phyloP scores from a whole-genome alignment of 768 basidiomycete genomes.

The Leucocoprinus sp. region DNA sequence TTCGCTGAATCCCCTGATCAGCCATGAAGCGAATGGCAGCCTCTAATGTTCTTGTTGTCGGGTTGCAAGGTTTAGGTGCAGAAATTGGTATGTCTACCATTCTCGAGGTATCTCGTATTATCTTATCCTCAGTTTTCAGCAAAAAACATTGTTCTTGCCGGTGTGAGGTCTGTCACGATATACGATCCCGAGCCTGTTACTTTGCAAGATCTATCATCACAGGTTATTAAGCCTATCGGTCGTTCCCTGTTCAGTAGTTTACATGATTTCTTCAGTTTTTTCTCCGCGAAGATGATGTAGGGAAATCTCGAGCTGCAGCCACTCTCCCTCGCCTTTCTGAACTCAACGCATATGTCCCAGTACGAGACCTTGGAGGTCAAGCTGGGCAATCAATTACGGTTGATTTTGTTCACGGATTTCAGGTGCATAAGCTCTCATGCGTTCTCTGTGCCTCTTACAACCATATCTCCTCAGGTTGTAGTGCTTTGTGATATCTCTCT shows the following conservation, averaged over 20 bases:
- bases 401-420: slow-evolving; percentile 81
- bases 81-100: slow-evolving; percentile 64
- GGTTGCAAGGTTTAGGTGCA: slow-evolving; percentile 85
- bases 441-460: slow-evolving; percentile 6
- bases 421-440: slow-evolving; percentile 41
- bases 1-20: slow-evolving; percentile 26
- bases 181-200: slow-evolving; percentile 88
- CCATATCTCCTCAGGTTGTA: slow-evolving; percentile 51
- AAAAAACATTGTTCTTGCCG: slow-evolving; percentile 91
- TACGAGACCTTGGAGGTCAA: slow-evolving; percentile 74
- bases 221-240: slow-evolving; percentile 45
- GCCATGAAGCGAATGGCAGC: slow-evolving; percentile 99
- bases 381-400: slow-evolving; percentile 71
- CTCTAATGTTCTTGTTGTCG: slow-evolving; percentile 91
- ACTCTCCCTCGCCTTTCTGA: slow-evolving; percentile 87
- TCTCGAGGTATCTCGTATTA: slow-evolving; percentile 1
- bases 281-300: slow-evolving; percentile 79
- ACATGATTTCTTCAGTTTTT: slow-evolving; percentile 61
- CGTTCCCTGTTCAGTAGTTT: not conserved
- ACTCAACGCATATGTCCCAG: slow-evolving; percentile 93
- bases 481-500: slow-evolving; percentile 77
- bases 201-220: slow-evolving; percentile 87
- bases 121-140: slow-evolving; percentile 37
- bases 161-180: slow-evolving; percentile 94
- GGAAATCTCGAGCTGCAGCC: slow-evolving; percentile 79